Percentiles rank a stretch among this genome's conserved stretches.
Evolutionary conservation across 805 yeast species (phyloP).

Genomic region (Starmerella vitae): DNA sequence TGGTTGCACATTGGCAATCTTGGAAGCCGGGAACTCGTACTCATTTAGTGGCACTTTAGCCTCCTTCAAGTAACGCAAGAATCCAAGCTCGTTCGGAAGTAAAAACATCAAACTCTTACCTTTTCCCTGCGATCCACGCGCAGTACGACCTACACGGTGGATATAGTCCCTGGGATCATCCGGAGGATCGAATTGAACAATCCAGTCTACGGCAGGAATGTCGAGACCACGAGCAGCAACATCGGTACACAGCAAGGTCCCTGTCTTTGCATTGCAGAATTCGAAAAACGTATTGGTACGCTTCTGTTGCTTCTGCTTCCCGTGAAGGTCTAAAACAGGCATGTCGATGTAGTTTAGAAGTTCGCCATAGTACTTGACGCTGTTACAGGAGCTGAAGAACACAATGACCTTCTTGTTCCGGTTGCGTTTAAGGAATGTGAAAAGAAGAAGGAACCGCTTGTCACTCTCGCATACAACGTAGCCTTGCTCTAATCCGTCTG

Average conservation of each 20-base stretch:
- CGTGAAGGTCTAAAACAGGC: slow-evolving; percentile 93
- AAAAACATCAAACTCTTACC: slow-evolving; percentile 93
- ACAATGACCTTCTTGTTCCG: slow-evolving; percentile 79
- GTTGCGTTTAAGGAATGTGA: slow-evolving; percentile 88
- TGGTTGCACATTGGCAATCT: slow-evolving; percentile 91
- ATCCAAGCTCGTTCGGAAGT: slow-evolving; percentile 88
- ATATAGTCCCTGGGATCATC: slow-evolving; percentile 99
- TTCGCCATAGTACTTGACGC: slow-evolving; percentile 93
- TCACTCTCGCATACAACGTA: slow-evolving; percentile 96
- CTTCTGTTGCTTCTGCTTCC: slow-evolving; percentile 97
- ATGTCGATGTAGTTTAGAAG: slow-evolving; percentile 87
- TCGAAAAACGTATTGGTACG: slow-evolving; percentile 97
- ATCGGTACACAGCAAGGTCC: slow-evolving; percentile 88
- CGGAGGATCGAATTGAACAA: slow-evolving; percentile 97
- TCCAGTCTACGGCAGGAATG: slow-evolving; percentile 98
- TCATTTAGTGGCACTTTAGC: slow-evolving; percentile 97
- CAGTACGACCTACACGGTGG: slow-evolving; percentile 98
- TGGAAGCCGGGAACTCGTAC: slow-evolving; percentile 86
- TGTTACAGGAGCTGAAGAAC: slow-evolving; percentile 88
- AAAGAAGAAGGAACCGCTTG: slow-evolving; percentile 75
- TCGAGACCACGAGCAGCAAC: slow-evolving; percentile 99
- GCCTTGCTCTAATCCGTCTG: slow-evolving; percentile 95
- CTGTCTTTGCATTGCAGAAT: slow-evolving; percentile 92
- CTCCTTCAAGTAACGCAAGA: slow-evolving; percentile 82
- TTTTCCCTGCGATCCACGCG: slow-evolving; percentile 70